Conservation (phyloP, 345 rosid species). For the Cardamine chenopodiifolia region DNA sequence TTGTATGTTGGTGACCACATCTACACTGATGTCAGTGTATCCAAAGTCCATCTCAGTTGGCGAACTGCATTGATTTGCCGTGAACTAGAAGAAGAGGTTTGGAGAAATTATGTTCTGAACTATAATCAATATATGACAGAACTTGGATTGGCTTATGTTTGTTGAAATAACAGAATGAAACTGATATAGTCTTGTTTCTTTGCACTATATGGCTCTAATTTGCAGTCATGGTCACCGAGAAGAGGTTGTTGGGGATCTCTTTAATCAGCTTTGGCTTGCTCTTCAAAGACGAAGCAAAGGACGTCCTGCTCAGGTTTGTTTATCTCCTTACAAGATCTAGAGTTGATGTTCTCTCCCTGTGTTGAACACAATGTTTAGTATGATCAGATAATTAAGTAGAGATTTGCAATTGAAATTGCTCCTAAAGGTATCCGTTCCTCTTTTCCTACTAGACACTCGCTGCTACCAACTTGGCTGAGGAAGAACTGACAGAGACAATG, state of each 20-base stretch:
- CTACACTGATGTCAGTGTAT: slow-evolving; percentile 94
- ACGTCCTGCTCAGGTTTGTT: slow-evolving; percentile 91
- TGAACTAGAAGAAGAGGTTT: slow-evolving; percentile 94
- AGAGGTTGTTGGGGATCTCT: slow-evolving; percentile 83
- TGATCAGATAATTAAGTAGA: not conserved
- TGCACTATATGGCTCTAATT: slow-evolving; percentile 86
- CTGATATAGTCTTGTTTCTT: too few relatives aligned
- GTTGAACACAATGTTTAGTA: not conserved
- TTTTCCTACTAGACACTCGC: slow-evolving; percentile 68
- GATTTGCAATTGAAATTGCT: slow-evolving; percentile 4
- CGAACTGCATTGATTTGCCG: slow-evolving; percentile 91
- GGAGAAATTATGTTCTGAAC: not conserved
- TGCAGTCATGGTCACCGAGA: slow-evolving; percentile 66
- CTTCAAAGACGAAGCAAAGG: slow-evolving; percentile 71
- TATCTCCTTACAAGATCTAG: slow-evolving; percentile 25
- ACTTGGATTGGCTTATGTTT: slow-evolving; percentile 3
- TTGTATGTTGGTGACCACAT: slow-evolving; percentile 95
- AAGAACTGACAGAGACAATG: slow-evolving; percentile 88
- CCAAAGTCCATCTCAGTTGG: slow-evolving; percentile 93
- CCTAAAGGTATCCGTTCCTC: slow-evolving; percentile 1
- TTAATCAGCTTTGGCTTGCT: slow-evolving; percentile 91
- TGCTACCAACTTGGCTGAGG: slow-evolving; percentile 84
- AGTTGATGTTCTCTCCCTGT: not conserved
- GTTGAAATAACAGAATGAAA: not conserved
- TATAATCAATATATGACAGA: not conserved